Conservation (phyloP, 139 green algal genomes). For the Asterochloris erici region DNA sequence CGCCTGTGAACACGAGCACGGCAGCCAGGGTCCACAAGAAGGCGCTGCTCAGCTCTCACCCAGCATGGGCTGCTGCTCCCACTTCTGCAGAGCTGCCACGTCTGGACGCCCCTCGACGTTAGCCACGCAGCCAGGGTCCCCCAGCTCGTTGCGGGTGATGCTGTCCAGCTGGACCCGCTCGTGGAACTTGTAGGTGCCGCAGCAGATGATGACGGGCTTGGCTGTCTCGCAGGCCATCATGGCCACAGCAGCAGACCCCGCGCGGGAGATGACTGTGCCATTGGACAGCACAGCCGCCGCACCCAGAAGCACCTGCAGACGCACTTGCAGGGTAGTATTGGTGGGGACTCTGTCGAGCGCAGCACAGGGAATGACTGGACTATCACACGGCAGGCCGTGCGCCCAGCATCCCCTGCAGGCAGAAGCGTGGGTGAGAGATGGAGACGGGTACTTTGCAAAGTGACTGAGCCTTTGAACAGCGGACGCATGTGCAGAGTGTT, state of each 20-base stretch:
- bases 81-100: conserved; percentile 28
- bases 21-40: too few species aligned
- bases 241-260: conserved; percentile 81
- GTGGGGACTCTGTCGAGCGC: too few species aligned
- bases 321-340: too few species aligned
- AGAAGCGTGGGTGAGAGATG: too few species aligned
- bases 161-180: conserved; percentile 78
- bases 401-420: too few species aligned
- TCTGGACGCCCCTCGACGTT: conserved; percentile 31
- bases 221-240: conserved; percentile 57
- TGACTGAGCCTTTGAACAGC: too few species aligned
- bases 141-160: conserved; percentile 96
- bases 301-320: conserved; percentile 76
- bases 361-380: too few species aligned
- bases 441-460: too few species aligned
- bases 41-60: conserved; percentile 1
- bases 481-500: background rate
- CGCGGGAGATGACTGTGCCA: conserved; percentile 80
- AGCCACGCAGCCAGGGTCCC: conserved; percentile 66
- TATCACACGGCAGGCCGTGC: too few species aligned
- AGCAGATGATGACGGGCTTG: conserved; percentile 86
- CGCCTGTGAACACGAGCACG: too few species aligned
- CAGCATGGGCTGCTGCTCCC: conserved; percentile 18
- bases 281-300: conserved; percentile 90
- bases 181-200: conserved; percentile 95